These are phyloP conservation scores for Chlorella sp. DNA, from an alignment of 139 green algal genomes.

Conservation along the genomic window DNA sequence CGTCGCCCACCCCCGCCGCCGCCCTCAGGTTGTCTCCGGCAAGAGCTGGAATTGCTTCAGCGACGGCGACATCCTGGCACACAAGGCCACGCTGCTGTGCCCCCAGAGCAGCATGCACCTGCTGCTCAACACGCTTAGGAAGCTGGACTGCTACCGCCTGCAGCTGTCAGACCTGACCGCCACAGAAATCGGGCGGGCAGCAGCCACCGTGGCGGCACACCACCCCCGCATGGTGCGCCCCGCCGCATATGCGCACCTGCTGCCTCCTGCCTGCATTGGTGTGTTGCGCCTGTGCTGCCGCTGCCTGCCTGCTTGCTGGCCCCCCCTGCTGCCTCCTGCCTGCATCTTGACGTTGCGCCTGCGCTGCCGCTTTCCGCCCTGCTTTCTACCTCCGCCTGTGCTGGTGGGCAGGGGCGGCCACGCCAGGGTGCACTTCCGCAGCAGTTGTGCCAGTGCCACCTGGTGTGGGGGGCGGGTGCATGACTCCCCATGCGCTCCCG, in stretches of 20 bases:
- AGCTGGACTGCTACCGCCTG: slow-evolving; percentile 38
- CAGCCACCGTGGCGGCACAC: slow-evolving; percentile 4
- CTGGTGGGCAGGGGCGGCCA: too few relatives aligned
- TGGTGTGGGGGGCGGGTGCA: too few relatives aligned
- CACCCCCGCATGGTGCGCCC: background rate
- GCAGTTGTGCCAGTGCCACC: too few relatives aligned
- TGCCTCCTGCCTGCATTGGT: background rate
- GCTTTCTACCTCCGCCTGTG: too few relatives aligned
- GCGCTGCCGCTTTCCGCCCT: too few relatives aligned
- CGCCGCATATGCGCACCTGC: background rate
- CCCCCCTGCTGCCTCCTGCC: too few relatives aligned
- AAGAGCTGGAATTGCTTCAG: slow-evolving; percentile 16
- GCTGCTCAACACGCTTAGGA: slow-evolving; percentile 34
- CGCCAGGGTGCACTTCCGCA: too few relatives aligned
- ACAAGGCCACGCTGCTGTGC: slow-evolving; percentile 1
- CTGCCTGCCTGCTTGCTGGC: background rate
- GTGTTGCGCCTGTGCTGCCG: background rate
- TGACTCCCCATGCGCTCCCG: too few relatives aligned
- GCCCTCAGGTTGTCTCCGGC: background rate
- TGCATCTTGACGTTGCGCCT: too few relatives aligned
- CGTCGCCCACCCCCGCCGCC: background rate
- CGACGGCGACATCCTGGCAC: slow-evolving; percentile 4
- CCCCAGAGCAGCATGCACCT: slow-evolving; percentile 14
- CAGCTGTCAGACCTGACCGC: slow-evolving; percentile 23
- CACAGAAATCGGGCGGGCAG: slow-evolving; percentile 19